Evolutionary conservation across 495 filamentous ascomycete species (phyloP), one percentile per base, ranked within the genome.

Genomic region (Talaromyces wortmannii): DNA sequence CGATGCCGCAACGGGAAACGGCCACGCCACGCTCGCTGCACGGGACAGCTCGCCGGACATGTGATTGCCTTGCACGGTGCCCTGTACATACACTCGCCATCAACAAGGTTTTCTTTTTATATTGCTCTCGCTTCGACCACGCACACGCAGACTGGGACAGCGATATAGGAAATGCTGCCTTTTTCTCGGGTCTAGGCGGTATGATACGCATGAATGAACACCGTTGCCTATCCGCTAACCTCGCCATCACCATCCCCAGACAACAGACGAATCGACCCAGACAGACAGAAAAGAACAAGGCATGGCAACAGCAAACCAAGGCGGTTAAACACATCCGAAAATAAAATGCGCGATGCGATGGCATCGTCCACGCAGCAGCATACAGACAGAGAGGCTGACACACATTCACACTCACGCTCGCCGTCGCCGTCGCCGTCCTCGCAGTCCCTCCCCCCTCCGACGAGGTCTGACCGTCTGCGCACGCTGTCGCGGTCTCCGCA

Each of bases 401-500:
- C 36, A 40, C 2, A 2, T 40, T 36, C 33, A 12, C 36, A 40
- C 1, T 40, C 36, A 13, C 36, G 36, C 8, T 40, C 36, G 36
- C 36, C 36, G 36, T 40, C 36, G 2, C 36, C 36, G 13, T 40
- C 13, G 13, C 36, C 36, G 36, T 40, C 36, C 36, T 40, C 13
- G 36, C 8, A 8, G 36, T 13, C 36, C 8, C 13, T 40, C 36
- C 8, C 13, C 36, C 8, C 36, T 40, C 8, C 36, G 36, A 1
- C 36, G 5, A 5, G 2, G 2, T 13, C 36, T 2, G 16, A 36
- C 32, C 33, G 11, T 31, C 16, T 10, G 45, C 52, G 45, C 40
- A 74, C 8, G 33, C 76, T 83, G 46, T 86, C 84, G 50, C 85
- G 87, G 62, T 90, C 88, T 43, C 88, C 89, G 42, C 87, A 91